Evolutionary conservation across 1,284 basidiomycete genomes (phyloP).

Genomic region (Tylopilus orsonianus): DNA sequence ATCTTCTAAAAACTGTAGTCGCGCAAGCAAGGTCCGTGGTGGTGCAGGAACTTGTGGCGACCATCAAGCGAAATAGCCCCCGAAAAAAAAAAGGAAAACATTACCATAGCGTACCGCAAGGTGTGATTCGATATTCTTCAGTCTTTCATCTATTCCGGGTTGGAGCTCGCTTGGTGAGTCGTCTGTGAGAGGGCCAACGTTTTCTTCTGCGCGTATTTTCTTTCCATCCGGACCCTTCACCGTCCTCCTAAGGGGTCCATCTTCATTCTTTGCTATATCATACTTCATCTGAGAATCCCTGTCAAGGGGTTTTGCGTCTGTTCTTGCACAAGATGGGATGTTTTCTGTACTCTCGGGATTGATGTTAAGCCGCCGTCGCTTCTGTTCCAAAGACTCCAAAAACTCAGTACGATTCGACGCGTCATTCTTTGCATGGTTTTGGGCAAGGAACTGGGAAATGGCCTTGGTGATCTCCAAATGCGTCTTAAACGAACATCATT

Average conservation of each 20-base stretch:
- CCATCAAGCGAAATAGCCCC: background rate
- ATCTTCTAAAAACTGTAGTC: constrained; percentile 70
- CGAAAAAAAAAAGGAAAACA: constrained; percentile 13
- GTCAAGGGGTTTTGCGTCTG: constrained; percentile 67
- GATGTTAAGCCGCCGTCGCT: constrained; percentile 42
- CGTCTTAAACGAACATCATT: constrained; percentile 1
- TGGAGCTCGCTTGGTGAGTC: constrained; percentile 41
- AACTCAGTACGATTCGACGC: constrained; percentile 75
- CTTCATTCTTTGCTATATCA: constrained; percentile 77
- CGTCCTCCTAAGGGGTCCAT: constrained; percentile 68
- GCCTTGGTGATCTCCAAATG: constrained; percentile 58
- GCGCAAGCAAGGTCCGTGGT: constrained; percentile 59
- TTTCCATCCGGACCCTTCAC: constrained; percentile 31
- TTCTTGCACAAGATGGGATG: constrained; percentile 62
- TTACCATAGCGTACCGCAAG: constrained; percentile 70
- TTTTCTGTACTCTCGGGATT: constrained; percentile 30
- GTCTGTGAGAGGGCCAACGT: constrained; percentile 30
- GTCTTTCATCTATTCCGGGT: constrained; percentile 61
- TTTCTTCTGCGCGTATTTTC: constrained; percentile 21
- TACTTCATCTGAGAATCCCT: constrained; percentile 78
- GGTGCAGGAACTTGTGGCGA: constrained; percentile 58
- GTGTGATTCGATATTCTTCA: constrained; percentile 67
- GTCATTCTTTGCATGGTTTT: constrained; percentile 67
- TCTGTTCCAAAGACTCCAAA: constrained; percentile 54
- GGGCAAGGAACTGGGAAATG: constrained; percentile 67